These are phyloP conservation scores for Candida tunisiensis DNA, from an alignment of 1,139 yeast species.

Conservation along the genomic window DNA sequence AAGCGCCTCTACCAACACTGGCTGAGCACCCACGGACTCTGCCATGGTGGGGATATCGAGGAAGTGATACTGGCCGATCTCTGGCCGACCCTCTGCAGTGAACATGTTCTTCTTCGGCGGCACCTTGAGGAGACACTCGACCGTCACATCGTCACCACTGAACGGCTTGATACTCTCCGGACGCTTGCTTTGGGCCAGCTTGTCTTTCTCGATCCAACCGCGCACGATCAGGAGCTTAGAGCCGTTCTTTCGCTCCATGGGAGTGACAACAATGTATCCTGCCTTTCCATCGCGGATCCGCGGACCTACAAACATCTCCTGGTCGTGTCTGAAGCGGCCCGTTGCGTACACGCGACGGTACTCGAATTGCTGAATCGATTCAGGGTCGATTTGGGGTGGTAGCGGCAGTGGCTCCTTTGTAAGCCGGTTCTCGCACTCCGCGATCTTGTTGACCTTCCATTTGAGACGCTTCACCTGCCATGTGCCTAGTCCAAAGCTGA, in stretches of 20 bases:
- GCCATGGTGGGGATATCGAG: conserved; percentile 80
- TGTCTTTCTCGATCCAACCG: conserved; percentile 79
- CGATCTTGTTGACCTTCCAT: conserved; percentile 82
- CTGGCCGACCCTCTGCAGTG: conserved; percentile 67
- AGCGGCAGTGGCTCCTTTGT: conserved; percentile 56
- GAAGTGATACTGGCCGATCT: conserved; percentile 35
- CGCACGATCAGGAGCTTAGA: conserved; percentile 51
- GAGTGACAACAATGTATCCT: conserved; percentile 73
- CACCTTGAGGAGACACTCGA: conserved; percentile 56
- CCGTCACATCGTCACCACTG: conserved; percentile 54
- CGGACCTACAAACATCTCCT: conserved; percentile 90
- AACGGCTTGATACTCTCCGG: conserved; percentile 52
- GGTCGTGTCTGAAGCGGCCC: conserved; percentile 69
- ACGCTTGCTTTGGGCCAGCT: conserved; percentile 49
- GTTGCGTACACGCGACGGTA: conserved; percentile 57
- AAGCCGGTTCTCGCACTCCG: conserved; percentile 66
- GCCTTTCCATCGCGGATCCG: conserved; percentile 55
- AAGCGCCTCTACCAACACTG: conserved; percentile 64
- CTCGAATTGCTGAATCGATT: conserved; percentile 44
- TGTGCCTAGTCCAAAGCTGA: conserved; percentile 73
- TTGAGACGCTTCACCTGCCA: conserved; percentile 81
- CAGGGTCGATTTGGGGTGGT: conserved; percentile 29
- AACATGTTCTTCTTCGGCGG: conserved; percentile 56
- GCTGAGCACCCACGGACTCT: conserved; percentile 42
- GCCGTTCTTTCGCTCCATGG: conserved; percentile 41